Evolutionary conservation across 768 basidiomycete species (phyloP).

Genomic region (Lanmaoa rubissima): DNA sequence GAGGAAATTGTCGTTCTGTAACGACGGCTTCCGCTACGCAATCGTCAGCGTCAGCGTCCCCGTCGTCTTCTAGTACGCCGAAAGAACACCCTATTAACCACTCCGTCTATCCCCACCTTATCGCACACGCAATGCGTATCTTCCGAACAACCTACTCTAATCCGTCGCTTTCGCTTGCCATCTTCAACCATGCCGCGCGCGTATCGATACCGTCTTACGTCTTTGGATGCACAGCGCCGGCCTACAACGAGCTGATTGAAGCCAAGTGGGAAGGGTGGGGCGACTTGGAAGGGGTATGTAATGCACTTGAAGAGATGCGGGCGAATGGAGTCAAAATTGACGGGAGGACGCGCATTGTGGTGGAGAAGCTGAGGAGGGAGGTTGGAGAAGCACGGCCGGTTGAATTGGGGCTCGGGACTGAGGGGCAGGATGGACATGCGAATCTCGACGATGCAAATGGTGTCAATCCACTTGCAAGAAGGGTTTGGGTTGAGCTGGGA

Average conservation of each 20-base stretch:
- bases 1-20: not conserved
- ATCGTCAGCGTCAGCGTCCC: not conserved
- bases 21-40: not conserved
- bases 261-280: constrained; percentile 84
- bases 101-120: constrained; percentile 67
- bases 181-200: constrained; percentile 78
- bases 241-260: constrained; percentile 84
- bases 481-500: constrained; percentile 40
- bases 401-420: constrained; percentile 33
- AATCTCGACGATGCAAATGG: not conserved
- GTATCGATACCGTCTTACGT: constrained; percentile 81
- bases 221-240: constrained; percentile 82
- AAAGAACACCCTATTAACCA: constrained; percentile 47
- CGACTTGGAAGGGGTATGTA: constrained; percentile 74
- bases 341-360: constrained; percentile 53
- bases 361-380: constrained; percentile 63
- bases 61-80: not conserved
- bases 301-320: constrained; percentile 77
- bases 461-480: constrained; percentile 40
- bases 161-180: constrained; percentile 75
- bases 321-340: constrained; percentile 74
- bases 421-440: not conserved
- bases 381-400: constrained; percentile 54
- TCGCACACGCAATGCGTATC: constrained; percentile 73
- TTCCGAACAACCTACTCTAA: constrained; percentile 78